A percentile compares a stretch with the other conserved stretches of the same genome.
phyloP scores from a whole-genome alignment of 2,329 filamentous ascomycete species.

The Biscogniauxia sp. region DNA sequence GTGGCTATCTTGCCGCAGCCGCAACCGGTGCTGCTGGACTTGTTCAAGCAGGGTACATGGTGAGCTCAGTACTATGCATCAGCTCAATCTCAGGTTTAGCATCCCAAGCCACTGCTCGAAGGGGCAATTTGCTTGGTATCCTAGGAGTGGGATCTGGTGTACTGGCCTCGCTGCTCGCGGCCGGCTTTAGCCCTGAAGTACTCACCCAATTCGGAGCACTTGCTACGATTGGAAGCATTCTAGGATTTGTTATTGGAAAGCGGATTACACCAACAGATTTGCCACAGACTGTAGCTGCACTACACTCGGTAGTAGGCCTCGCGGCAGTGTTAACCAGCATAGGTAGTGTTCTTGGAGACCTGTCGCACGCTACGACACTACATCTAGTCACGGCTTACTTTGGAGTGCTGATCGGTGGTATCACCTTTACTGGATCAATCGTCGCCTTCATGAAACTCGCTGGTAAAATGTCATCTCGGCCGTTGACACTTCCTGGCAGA shows the following conservation, averaged over 20 bases:
- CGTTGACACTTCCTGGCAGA: constrained; percentile 68
- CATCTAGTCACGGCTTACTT: constrained; percentile 85
- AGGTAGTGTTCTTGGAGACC: constrained; percentile 76
- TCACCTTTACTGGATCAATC: constrained; percentile 88
- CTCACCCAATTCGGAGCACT: constrained; percentile 77
- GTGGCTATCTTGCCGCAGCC: constrained; percentile 76
- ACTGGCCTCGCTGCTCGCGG: constrained; percentile 76
- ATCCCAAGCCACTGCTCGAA: constrained; percentile 77
- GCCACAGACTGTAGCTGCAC: constrained; percentile 82
- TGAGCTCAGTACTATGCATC: constrained; percentile 82
- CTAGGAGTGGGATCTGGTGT: constrained; percentile 82
- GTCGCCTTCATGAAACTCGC: constrained; percentile 87
- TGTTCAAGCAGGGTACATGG: constrained; percentile 83
- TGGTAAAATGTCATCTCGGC: constrained; percentile 76
- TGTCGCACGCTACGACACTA: constrained; percentile 68
- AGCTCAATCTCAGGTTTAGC: constrained; percentile 78
- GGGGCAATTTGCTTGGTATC: constrained; percentile 83
- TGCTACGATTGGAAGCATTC: constrained; percentile 66
- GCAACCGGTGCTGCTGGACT: constrained; percentile 79
- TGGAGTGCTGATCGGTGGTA: constrained; percentile 80
- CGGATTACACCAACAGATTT: constrained; percentile 85
- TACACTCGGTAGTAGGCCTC: constrained; percentile 87
- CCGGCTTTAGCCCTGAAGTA: constrained; percentile 76
- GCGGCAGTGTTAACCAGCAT: constrained; percentile 87
- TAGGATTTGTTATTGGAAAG: constrained; percentile 73